Base-by-base conservation (phyloP, 768 basidiomycete species). In the Strobilomyces confusus region DNA sequence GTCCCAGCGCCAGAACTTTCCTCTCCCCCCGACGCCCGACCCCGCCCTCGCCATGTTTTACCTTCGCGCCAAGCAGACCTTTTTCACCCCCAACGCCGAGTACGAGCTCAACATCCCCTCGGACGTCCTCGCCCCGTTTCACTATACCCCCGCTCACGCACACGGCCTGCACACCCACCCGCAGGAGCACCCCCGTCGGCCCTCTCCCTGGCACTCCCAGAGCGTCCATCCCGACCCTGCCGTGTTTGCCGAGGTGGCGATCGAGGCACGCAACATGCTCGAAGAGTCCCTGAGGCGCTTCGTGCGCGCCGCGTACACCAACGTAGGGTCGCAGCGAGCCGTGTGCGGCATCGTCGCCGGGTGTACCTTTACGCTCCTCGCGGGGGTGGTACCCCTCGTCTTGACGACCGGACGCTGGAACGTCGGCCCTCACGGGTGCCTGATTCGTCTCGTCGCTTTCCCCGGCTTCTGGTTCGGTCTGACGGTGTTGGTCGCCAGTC, bases 11-110 rank as follows among this genome's bases (percentile, higher is more conserved):
- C 57, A 62, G 62, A 22, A 63, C 58, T 67, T 65, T 20, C 33
- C 53, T 5, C 56, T 67, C 5, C 74, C 77, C 0, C 62, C 75
- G 3, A 58, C 65, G 3, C 78, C 76, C 26, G 74, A 76, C 45
- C 80, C 80, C 0, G 69, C 82, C 5, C 74, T 91, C 45, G 80
- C 86, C 55, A 78, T 86, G 74, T 91, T 89, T 70, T 92, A 87
- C 63, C 73, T 80, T 4, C 83, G 88, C 34, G 89, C 89, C 11
- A 89, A 89, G 59, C 81, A 87, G 63, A 91, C 89, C 1, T 92
- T 92, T 65, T 80, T 90, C 57, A 86, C 83, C 3, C 86, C 86
- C 19, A 80, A 80, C 52, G 81, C 83, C 43, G 75, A 78, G 40
- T 90, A 86, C 61, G 87, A 89, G 57, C 82, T 90, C 60, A 79